phyloP scores from a whole-genome alignment of 306 rosid genomes.

The Hippophae tibetana region DNA sequence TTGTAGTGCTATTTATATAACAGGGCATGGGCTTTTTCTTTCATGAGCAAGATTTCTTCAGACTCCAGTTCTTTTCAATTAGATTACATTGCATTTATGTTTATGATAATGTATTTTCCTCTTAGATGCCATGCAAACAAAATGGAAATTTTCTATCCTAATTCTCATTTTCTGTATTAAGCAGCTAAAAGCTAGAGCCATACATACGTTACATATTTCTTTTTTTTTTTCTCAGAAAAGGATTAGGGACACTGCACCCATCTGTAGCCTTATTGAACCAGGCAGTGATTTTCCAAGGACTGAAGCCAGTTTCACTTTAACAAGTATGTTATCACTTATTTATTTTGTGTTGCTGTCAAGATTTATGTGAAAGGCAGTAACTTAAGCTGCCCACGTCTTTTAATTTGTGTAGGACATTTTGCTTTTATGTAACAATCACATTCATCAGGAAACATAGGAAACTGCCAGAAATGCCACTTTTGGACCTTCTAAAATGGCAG shows the following conservation, averaged over 20 bases:
- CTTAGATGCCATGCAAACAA: no score
- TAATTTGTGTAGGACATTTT: background rate
- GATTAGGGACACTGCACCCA: conserved; percentile 24
- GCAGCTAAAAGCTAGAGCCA: no score
- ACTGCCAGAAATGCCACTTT: background rate
- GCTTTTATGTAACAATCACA: background rate
- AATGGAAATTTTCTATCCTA: no score
- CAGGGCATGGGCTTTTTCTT: background rate
- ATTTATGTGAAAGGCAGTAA: background rate
- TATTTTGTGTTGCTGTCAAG: background rate
- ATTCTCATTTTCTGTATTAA: no score
- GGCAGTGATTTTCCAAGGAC: conserved; percentile 28
- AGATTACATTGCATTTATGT: background rate
- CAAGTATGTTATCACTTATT: conserved; percentile 32
- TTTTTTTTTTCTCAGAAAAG: conserved; percentile 48
- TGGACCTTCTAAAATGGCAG: background rate
- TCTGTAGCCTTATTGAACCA: conserved; percentile 33
- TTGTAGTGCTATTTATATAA: background rate
- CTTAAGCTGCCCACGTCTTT: background rate
- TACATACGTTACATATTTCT: background rate
- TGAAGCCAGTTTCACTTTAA: conserved; percentile 31
- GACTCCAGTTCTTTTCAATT: background rate
- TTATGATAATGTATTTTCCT: no score
- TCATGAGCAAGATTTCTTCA: background rate
- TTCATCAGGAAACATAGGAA: background rate